Conservation (phyloP, 2,329 filamentous ascomycete species). For the Apiospora kogelbergensis region DNA sequence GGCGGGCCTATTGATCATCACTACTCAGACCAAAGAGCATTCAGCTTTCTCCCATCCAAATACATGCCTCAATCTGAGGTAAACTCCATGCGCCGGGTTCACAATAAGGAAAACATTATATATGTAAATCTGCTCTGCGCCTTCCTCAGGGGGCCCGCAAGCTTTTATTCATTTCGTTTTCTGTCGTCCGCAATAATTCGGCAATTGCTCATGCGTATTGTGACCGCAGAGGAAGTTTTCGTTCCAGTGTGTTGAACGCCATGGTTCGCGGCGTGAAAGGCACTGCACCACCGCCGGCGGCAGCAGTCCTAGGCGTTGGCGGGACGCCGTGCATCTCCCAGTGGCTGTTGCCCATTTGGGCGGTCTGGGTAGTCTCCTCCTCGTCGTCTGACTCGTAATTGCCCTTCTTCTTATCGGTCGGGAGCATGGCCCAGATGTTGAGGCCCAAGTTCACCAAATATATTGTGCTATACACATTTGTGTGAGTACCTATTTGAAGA, state of each 20-base stretch:
- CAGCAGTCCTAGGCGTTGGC: constrained; percentile 31
- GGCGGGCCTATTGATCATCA: not conserved
- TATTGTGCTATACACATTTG: constrained; percentile 45
- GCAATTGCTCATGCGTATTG: not conserved
- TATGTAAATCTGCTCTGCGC: not conserved
- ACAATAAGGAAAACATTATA: not conserved
- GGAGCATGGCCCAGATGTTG: constrained; percentile 57
- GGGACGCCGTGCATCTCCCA: constrained; percentile 61
- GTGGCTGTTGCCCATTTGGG: constrained; percentile 40
- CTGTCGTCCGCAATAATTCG: not conserved
- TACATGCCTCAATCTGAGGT: not conserved
- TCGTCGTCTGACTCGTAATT: constrained; percentile 37
- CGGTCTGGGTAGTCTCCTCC: constrained; percentile 31
- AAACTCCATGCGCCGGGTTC: not conserved
- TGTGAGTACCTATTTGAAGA: constrained; percentile 12
- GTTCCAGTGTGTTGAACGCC: constrained; percentile 64
- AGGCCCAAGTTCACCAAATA: constrained; percentile 61
- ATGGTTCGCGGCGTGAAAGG: constrained; percentile 66
- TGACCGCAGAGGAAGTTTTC: constrained; percentile 34
- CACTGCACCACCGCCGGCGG: constrained; percentile 19
- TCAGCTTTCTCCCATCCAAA: not conserved
- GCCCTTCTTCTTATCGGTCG: constrained; percentile 35
- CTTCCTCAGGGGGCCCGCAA: not conserved
- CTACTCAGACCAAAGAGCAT: not conserved
- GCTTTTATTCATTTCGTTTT: not conserved